These are phyloP conservation scores for Euphorbia neoarborescens DNA, from an alignment of 441 rosid genomes.

Conservation along the genomic window DNA sequence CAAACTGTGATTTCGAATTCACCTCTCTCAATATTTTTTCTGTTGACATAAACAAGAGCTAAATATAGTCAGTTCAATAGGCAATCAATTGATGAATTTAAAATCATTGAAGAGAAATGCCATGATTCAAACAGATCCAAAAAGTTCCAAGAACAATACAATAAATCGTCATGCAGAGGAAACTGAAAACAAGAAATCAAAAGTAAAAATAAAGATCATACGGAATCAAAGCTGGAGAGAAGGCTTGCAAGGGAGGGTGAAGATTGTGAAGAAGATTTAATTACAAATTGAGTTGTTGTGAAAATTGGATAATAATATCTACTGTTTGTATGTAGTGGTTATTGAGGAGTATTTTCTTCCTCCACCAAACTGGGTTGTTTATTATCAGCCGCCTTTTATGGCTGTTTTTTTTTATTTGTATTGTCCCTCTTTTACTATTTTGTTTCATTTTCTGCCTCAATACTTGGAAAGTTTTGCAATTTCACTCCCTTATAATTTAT, in stretches of 20 bases:
- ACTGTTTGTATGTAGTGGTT: not conserved
- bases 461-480: not conserved
- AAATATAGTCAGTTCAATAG: not conserved
- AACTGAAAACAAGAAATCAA: no score
- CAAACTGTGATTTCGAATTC: not conserved
- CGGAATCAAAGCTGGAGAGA: not conserved
- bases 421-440: not conserved
- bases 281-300: not conserved
- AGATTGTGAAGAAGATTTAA: slow-evolving; percentile 1
- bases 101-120: not conserved
- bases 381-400: not conserved
- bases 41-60: not conserved
- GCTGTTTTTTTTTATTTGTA: not conserved
- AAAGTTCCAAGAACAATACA: not conserved
- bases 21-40: not conserved
- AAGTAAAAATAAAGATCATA: not conserved
- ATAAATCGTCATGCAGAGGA: not conserved
- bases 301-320: not conserved
- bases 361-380: not conserved
- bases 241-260: not conserved
- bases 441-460: slow-evolving; percentile 8
- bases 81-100: not conserved
- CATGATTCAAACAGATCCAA: slow-evolving; percentile 5
- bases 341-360: not conserved
- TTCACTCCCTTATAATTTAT: not conserved